Base-by-base conservation (phyloP, 2,329 filamentous ascomycete genomes). In the Aspergillus sp. region DNA sequence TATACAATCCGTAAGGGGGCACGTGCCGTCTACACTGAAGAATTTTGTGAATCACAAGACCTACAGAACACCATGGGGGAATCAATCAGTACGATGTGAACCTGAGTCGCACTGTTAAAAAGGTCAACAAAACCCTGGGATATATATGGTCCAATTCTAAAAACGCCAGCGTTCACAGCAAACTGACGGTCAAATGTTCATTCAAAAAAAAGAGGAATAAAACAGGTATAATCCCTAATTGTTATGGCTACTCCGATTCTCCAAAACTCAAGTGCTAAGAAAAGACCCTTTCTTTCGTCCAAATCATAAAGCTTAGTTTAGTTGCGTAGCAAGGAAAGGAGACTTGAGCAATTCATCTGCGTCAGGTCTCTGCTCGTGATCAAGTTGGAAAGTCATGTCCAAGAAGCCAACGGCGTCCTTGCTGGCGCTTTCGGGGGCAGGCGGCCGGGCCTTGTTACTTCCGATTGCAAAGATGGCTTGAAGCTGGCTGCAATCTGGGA, bases 401-500 rank as follows among this genome's bases (percentile, higher is more conserved):
- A 99, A 79, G 79, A 99, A 99, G 45, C 83, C 84, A 73, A 88
- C 85, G 4, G 92, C 93, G 65, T 96, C 93, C 37, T 87, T 84
- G 68, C 91, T 95, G 12, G 92, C 91, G 66, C 88, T 85, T 12
- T 96, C 91, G 0, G 95, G 95, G 55, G 96, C 90, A 15, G 91
- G 93, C 0, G 95, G 95, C 45, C 90, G 87, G 23, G 92, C 91
- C 74, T 91, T 90, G 64, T 89, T 88, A 63, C 90, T 92, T 40
- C 93, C 93, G 72, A 99, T 98, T 79, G 96, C 96, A 82, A 99
- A 99, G 70, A 99, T 97, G 59, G 95, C 95, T 74, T 99, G 95
- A 62, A 99, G 82, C 76, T 99, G 96, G 59, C 91, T 96, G 80
- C 92, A 96, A 77, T 96, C 93, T 0, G 95, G 95, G 82, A 97